A percentile compares a stretch with the other conserved stretches of the same genome.
Evolutionary conservation across 306 rosid genomes (phyloP).

Genomic region (Prinsepia uniflora): DNA sequence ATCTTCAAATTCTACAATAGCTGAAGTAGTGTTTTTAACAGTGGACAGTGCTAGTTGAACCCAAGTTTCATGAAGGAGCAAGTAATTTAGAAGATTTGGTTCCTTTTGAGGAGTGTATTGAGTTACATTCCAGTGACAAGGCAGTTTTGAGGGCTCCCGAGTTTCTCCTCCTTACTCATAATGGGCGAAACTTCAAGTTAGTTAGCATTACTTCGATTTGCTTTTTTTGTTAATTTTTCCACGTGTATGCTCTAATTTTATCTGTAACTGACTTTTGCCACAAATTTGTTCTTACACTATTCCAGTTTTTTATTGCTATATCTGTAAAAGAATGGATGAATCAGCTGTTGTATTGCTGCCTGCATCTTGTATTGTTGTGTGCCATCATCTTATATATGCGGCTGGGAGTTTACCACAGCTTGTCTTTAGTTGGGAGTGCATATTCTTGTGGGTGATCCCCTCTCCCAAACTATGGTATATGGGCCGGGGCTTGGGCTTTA

Average conservation of each 20-base stretch:
- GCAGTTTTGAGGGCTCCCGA: constrained; percentile 75
- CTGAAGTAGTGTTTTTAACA: constrained; percentile 35
- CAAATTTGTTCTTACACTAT: background rate
- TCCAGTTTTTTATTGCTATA: background rate
- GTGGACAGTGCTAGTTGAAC: constrained; percentile 85
- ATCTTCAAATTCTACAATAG: background rate
- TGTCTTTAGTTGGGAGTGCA: background rate
- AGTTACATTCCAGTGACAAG: constrained; percentile 60
- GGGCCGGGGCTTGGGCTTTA: constrained; percentile 10
- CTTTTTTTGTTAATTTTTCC: constrained; percentile 12
- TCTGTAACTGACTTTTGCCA: background rate
- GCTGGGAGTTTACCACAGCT: background rate
- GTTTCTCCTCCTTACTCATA: constrained; percentile 80
- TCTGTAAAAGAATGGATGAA: background rate
- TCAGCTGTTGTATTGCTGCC: background rate
- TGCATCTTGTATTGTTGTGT: background rate
- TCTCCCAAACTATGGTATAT: background rate
- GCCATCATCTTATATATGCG: background rate
- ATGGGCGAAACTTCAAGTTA: constrained; percentile 93
- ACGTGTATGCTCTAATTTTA: constrained; percentile 4
- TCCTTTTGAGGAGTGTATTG: constrained; percentile 95
- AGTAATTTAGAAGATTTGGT: constrained; percentile 76
- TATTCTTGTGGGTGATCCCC: constrained; percentile 2
- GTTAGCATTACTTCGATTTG: constrained; percentile 34
- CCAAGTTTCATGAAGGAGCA: constrained; percentile 92